These are phyloP conservation scores for Mucuna pruriens DNA, from an alignment of 306 rosid genomes.

Conservation along the genomic window DNA sequence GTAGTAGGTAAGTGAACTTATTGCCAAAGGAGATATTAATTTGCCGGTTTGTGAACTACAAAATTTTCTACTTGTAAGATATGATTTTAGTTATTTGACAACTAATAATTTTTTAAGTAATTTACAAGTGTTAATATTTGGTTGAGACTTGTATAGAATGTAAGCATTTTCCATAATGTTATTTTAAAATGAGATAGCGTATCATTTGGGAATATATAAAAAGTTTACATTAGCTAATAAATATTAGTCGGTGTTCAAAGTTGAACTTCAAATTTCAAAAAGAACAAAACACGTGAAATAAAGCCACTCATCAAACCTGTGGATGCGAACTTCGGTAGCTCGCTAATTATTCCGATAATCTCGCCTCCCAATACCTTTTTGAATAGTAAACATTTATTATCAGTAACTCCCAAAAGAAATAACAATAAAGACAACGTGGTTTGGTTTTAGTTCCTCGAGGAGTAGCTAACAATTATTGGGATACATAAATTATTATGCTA, in stretches of 20 bases:
- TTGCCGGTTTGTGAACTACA: background rate
- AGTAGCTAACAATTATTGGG: background rate
- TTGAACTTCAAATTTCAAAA: slow-evolving; percentile 34
- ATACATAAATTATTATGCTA: background rate
- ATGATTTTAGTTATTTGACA: too few species aligned
- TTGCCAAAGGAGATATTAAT: background rate
- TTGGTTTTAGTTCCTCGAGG: background rate
- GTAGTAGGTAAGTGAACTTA: background rate
- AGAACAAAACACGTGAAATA: slow-evolving; percentile 17
- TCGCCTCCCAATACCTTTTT: slow-evolving; percentile 35
- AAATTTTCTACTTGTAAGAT: background rate
- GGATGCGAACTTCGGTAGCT: background rate
- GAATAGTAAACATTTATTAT: background rate
- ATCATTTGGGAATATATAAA: background rate
- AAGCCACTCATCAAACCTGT: slow-evolving; percentile 4
- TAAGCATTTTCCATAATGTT: too few species aligned
- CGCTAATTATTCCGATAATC: slow-evolving; percentile 53
- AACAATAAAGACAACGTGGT: background rate
- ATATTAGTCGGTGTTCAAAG: slow-evolving; percentile 35
- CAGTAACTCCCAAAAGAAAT: background rate
- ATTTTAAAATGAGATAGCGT: background rate
- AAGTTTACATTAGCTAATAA: background rate
- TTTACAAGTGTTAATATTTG: background rate
- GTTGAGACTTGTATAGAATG: background rate
- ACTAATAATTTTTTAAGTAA: background rate